A percentile compares a stretch with the other conserved stretches of the same genome.
Evolutionary conservation across 208 protist genomes (phyloP).

Genomic region (Zelonia costaricensis): DNA sequence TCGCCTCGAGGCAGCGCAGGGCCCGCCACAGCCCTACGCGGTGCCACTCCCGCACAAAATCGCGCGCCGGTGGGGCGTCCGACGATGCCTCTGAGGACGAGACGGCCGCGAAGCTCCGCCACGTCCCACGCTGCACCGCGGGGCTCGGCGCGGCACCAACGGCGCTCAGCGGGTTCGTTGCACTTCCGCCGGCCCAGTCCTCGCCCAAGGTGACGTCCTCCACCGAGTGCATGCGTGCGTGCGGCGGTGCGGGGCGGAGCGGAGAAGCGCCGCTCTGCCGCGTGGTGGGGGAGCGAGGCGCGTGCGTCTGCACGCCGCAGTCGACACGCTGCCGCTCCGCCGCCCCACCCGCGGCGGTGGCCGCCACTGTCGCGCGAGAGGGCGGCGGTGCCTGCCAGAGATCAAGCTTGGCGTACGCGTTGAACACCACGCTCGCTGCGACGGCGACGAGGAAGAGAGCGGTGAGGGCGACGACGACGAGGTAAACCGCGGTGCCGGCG

Average conservation of each 20-base stretch:
- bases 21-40: constrained; percentile 6
- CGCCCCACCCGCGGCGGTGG: background rate
- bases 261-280: background rate
- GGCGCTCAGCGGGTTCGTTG: constrained; percentile 2
- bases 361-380: too few species aligned
- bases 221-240: background rate
- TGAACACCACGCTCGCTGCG: constrained; percentile 12
- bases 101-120: too few species aligned
- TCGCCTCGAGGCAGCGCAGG: constrained; percentile 12
- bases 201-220: background rate
- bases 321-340: constrained; percentile 15
- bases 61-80: too few species aligned
- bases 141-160: too few species aligned
- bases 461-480: constrained; percentile 28
- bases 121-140: too few species aligned
- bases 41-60: constrained; percentile 11
- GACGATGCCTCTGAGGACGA: too few species aligned
- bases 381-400: constrained; percentile 1
- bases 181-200: background rate
- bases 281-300: background rate
- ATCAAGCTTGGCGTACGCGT: constrained; percentile 19
- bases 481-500: constrained; percentile 33
- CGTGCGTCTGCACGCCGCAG: constrained; percentile 13
- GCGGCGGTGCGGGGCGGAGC: background rate
- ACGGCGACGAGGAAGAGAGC: constrained; percentile 14